phyloP scores from a whole-genome alignment of 768 basidiomycete genomes.

The Suillus subaureus region DNA sequence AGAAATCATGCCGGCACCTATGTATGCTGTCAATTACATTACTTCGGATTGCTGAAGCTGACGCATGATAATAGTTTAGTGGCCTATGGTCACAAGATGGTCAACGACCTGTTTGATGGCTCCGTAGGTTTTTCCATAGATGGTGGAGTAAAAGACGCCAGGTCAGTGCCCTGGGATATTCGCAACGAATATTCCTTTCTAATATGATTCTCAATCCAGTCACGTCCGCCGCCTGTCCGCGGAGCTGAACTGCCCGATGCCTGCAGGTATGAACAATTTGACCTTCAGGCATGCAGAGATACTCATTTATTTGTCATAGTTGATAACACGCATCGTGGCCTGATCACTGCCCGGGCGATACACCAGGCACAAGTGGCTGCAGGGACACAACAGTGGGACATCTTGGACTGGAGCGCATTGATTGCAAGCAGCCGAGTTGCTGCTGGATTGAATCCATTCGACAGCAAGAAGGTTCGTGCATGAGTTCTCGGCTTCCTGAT shows the following conservation, averaged over 20 bases:
- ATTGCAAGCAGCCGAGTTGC: slow-evolving; percentile 77
- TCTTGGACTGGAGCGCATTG: slow-evolving; percentile 82
- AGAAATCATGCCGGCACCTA: slow-evolving; percentile 74
- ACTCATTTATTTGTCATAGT: slow-evolving; percentile 28
- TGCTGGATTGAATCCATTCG: slow-evolving; percentile 61
- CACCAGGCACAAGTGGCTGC: slow-evolving; percentile 50
- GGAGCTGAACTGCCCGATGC: slow-evolving; percentile 70
- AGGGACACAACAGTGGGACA: slow-evolving; percentile 53
- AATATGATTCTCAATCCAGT: slow-evolving; percentile 31
- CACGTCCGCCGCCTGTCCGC: slow-evolving; percentile 73
- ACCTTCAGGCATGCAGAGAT: background rate
- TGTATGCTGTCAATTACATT: slow-evolving; percentile 13
- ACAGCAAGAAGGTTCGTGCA: slow-evolving; percentile 34
- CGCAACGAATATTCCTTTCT: background rate
- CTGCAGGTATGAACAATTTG: slow-evolving; percentile 31
- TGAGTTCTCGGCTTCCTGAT: background rate
- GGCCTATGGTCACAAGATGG: slow-evolving; percentile 67
- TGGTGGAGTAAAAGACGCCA: slow-evolving; percentile 85
- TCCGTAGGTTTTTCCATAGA: slow-evolving; percentile 76
- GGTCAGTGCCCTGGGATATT: slow-evolving; percentile 39
- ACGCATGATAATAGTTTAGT: slow-evolving; percentile 41
- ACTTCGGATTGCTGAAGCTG: slow-evolving; percentile 5
- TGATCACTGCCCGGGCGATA: slow-evolving; percentile 77
- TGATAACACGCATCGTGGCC: slow-evolving; percentile 74
- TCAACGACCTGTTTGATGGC: slow-evolving; percentile 74